Conservation (phyloP, 192 early-diverging fungal species). For the Phlyctochytrium planicorne region DNA sequence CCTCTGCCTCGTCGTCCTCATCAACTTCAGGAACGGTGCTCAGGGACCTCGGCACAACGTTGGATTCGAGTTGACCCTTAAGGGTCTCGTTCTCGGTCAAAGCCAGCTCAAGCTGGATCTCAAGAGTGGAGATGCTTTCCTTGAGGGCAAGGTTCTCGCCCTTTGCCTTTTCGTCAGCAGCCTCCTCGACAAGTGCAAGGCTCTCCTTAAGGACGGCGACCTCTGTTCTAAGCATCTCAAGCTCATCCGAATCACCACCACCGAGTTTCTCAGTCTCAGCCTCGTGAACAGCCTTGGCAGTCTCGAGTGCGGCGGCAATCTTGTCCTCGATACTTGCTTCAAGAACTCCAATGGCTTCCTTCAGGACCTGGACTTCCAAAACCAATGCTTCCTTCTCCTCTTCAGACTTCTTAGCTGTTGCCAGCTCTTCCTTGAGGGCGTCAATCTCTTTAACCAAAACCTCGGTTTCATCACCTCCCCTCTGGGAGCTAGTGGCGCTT, state of each 20-base stretch:
- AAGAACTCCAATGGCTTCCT: background rate
- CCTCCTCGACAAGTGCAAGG: background rate
- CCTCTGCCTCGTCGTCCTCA: background rate
- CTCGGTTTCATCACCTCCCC: too few species aligned
- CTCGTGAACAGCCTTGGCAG: background rate
- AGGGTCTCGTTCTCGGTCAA: background rate
- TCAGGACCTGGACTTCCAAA: background rate
- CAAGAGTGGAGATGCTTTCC: background rate
- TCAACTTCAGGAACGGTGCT: background rate
- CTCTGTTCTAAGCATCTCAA: background rate
- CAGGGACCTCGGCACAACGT: background rate
- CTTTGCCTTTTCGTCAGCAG: background rate
- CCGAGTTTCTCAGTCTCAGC: background rate
- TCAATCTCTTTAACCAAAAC: background rate
- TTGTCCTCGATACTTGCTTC: background rate
- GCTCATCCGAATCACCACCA: background rate
- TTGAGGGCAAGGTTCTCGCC: background rate
- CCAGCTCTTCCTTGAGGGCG: background rate
- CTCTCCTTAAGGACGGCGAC: background rate
- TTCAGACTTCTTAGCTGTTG: background rate
- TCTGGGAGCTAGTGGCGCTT: too few species aligned
- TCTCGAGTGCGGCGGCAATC: background rate
- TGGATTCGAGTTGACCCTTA: background rate
- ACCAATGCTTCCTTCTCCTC: too few species aligned
- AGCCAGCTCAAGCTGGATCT: background rate